Percentiles rank a stretch among this genome's conserved stretches.
These are phyloP conservation scores for Pythium phragmitis DNA, from an alignment of 352 stramenopile genomes.

Conservation along the genomic window DNA sequence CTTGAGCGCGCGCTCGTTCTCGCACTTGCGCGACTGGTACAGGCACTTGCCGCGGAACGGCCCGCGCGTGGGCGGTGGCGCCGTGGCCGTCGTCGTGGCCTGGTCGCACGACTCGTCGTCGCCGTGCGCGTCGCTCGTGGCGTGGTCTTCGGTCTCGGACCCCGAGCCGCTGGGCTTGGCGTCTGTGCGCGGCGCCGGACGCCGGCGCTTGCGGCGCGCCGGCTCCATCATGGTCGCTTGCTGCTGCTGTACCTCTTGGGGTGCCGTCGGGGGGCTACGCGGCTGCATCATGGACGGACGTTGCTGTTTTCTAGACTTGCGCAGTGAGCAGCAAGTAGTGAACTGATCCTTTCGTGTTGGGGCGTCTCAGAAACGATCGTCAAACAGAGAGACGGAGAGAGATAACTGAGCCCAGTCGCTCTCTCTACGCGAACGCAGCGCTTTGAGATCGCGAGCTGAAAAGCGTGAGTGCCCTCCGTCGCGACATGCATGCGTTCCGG, in stretches of 20 bases:
- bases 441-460: slow-evolving; percentile 8
- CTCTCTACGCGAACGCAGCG: slow-evolving; percentile 1
- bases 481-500: slow-evolving; percentile 16
- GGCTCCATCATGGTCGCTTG: slow-evolving; percentile 4
- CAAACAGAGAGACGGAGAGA: slow-evolving; percentile 6
- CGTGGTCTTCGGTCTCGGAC: slow-evolving; percentile 5
- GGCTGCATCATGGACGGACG: slow-evolving; percentile 14
- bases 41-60: slow-evolving; percentile 64
- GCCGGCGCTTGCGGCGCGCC: slow-evolving; percentile 20
- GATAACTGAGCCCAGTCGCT: neutral
- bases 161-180: neutral
- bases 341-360: neutral
- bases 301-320: neutral
- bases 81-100: slow-evolving; percentile 4
- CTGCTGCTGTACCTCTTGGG: neutral
- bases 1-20: slow-evolving; percentile 79
- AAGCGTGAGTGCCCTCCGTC: slow-evolving; percentile 17
- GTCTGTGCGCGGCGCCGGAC: neutral
- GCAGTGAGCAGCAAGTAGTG: neutral
- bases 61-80: neutral
- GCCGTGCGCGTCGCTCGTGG: neutral
- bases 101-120: neutral
- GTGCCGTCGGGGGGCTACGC: neutral
- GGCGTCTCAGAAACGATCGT: slow-evolving; percentile 15
- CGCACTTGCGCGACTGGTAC: slow-evolving; percentile 79